Percentiles rank a stretch among this genome's conserved stretches.
These are phyloP conservation scores for Rhynchosporium graminicola DNA, from an alignment of 2,329 filamentous ascomycete genomes.

Conservation along the genomic window DNA sequence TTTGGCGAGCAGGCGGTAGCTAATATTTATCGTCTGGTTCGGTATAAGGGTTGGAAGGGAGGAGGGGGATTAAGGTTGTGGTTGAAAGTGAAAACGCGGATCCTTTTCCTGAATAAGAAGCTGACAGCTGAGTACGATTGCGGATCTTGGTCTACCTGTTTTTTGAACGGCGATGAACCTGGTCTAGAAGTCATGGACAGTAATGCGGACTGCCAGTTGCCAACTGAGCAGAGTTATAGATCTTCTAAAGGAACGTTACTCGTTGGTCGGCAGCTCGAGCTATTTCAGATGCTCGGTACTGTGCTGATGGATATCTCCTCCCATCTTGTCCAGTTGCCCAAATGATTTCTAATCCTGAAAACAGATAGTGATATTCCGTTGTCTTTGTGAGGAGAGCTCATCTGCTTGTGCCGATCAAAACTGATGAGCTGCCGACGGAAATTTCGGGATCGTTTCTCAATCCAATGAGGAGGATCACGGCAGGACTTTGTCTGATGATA, in stretches of 20 bases:
- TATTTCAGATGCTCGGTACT: conserved; percentile 33
- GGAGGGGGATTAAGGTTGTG: conserved; percentile 26
- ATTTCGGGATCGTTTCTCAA: conserved; percentile 32
- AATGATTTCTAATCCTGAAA: background rate
- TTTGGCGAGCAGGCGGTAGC: conserved; percentile 28
- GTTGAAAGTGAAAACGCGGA: conserved; percentile 29
- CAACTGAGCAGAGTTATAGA: conserved; percentile 30
- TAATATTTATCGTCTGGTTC: conserved; percentile 34
- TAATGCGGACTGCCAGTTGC: conserved; percentile 25
- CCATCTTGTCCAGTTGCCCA: conserved; percentile 26
- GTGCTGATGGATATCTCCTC: conserved; percentile 32
- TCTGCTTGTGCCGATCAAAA: conserved; percentile 30
- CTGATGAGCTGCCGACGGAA: conserved; percentile 30
- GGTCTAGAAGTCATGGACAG: conserved; percentile 35
- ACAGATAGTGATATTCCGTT: conserved; percentile 32
- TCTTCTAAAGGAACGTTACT: conserved; percentile 28
- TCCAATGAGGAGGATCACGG: conserved; percentile 27
- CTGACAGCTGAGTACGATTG: conserved; percentile 26
- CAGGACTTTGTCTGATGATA: conserved; percentile 24
- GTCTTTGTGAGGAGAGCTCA: conserved; percentile 37
- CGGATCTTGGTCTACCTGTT: conserved; percentile 34
- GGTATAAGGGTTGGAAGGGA: conserved; percentile 31
- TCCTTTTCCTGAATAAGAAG: too few species aligned
- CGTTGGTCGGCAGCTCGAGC: conserved; percentile 33
- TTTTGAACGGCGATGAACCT: conserved; percentile 35